A percentile compares a stretch with the other conserved stretches of the same genome.
These are phyloP conservation scores for Lecanicillium sp. DNA, from an alignment of 2,329 filamentous ascomycete species.

Conservation along the genomic window DNA sequence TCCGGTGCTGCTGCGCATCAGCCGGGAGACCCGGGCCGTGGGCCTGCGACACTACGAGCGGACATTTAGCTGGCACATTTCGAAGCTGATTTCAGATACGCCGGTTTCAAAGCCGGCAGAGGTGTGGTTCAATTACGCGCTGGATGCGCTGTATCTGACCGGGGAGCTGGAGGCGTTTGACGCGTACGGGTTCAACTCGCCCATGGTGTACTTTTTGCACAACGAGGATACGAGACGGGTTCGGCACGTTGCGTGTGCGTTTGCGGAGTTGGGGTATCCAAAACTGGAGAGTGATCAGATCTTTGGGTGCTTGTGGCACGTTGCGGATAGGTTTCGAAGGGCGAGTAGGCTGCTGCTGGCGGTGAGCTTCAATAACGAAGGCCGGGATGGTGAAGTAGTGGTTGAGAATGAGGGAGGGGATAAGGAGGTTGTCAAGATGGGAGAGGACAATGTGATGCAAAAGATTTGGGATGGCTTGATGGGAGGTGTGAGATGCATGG, in stretches of 20 bases:
- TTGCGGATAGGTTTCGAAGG: slow-evolving; percentile 34
- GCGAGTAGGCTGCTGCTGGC: slow-evolving; percentile 30
- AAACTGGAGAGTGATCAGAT: slow-evolving; percentile 34
- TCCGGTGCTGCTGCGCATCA: slow-evolving; percentile 36
- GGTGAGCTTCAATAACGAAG: slow-evolving; percentile 26
- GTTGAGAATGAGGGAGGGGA: not conserved
- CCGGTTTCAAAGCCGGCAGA: slow-evolving; percentile 25
- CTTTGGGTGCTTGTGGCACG: slow-evolving; percentile 38
- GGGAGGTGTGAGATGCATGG: slow-evolving; percentile 22
- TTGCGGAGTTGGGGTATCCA: slow-evolving; percentile 34
- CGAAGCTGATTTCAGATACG: slow-evolving; percentile 27
- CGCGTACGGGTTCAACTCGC: slow-evolving; percentile 35
- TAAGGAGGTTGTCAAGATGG: slow-evolving; percentile 17
- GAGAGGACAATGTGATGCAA: slow-evolving; percentile 32
- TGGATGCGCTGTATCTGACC: slow-evolving; percentile 37
- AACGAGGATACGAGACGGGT: slow-evolving; percentile 35
- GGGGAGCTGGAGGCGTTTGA: slow-evolving; percentile 41
- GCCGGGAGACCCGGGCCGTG: slow-evolving; percentile 32
- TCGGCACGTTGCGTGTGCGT: slow-evolving; percentile 33
- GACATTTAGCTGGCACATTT: slow-evolving; percentile 38
- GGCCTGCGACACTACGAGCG: slow-evolving; percentile 36
- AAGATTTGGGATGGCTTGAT: slow-evolving; percentile 41
- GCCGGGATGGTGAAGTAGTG: slow-evolving; percentile 10
- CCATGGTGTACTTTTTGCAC: slow-evolving; percentile 39
- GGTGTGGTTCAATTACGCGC: slow-evolving; percentile 39